A percentile compares a stretch with the other conserved stretches of the same genome.
Conservation (phyloP, 352 stramenopile genomes). For the Globisporangium irregulare region DNA sequence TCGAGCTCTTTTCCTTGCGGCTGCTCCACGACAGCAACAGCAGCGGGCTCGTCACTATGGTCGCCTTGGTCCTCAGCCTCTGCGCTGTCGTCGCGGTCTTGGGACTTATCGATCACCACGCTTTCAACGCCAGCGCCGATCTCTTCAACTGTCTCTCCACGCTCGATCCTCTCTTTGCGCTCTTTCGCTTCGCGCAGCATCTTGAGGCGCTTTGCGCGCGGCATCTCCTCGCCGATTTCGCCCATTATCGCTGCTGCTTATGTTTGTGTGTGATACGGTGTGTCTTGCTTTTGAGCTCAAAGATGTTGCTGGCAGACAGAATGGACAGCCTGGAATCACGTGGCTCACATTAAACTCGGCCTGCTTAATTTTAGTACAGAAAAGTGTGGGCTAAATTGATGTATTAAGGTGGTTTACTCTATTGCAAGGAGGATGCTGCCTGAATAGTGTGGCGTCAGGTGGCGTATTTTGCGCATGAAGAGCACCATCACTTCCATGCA, state of each 20-base stretch:
- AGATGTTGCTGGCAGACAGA: not conserved
- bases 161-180: constrained; percentile 61
- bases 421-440: not conserved
- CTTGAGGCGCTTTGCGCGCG: constrained; percentile 82
- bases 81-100: not conserved
- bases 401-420: not conserved
- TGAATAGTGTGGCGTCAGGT: not conserved
- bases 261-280: not conserved
- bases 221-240: constrained; percentile 46
- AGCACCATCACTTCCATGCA: not conserved
- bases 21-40: not conserved
- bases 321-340: not conserved
- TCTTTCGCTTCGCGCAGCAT: constrained; percentile 79
- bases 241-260: constrained; percentile 24
- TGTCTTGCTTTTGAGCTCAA: not conserved
- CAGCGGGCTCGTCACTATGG: constrained; percentile 14
- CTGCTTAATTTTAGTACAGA: not conserved
- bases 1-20: constrained; percentile 21
- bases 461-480: not conserved
- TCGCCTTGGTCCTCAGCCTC: constrained; percentile 1
- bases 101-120: constrained; percentile 10
- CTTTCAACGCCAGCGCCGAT: constrained; percentile 13
- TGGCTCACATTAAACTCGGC: not conserved
- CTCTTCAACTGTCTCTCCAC: constrained; percentile 24
- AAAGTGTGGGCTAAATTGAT: not conserved